Evolutionary conservation across 129 eudicot genomes (phyloP).

Genomic region (Saposhnikovia divaricata): DNA sequence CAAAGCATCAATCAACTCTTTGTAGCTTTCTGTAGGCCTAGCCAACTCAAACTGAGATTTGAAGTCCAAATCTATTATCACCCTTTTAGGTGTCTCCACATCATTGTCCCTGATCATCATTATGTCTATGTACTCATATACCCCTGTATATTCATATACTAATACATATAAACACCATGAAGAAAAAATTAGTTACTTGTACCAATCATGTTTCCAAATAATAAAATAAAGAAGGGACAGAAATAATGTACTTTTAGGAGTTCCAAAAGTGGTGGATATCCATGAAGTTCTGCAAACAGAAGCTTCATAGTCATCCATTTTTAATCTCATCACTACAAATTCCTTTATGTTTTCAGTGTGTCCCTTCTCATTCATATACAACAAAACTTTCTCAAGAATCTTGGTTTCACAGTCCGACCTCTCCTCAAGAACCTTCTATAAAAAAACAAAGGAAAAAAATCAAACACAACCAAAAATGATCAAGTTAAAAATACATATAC

Average conservation of each 20-base stretch:
- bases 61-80: conserved; percentile 29
- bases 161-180: neutral
- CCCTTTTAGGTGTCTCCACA: neutral
- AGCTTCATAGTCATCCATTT: conserved; percentile 23
- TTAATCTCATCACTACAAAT: conserved; percentile 17
- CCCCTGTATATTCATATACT: conserved; percentile 24
- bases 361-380: conserved; percentile 9
- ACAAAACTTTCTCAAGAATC: conserved; percentile 18
- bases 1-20: conserved; percentile 18
- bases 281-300: conserved; percentile 27
- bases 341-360: neutral
- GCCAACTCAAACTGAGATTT: conserved; percentile 30
- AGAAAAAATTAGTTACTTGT: neutral
- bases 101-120: conserved; percentile 6
- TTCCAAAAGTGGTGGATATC: conserved; percentile 13
- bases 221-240: neutral
- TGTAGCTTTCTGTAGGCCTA: conserved; percentile 21
- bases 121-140: conserved; percentile 28
- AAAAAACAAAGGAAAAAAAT: neutral
- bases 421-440: conserved; percentile 18
- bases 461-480: no score
- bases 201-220: neutral
- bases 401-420: conserved; percentile 16
- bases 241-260: conserved; percentile 16
- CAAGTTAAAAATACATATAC: no score